Percentiles rank a stretch among this genome's conserved stretches.
phyloP scores from a whole-genome alignment of 495 filamentous ascomycete genomes.

The Daldinia vernicosa region DNA sequence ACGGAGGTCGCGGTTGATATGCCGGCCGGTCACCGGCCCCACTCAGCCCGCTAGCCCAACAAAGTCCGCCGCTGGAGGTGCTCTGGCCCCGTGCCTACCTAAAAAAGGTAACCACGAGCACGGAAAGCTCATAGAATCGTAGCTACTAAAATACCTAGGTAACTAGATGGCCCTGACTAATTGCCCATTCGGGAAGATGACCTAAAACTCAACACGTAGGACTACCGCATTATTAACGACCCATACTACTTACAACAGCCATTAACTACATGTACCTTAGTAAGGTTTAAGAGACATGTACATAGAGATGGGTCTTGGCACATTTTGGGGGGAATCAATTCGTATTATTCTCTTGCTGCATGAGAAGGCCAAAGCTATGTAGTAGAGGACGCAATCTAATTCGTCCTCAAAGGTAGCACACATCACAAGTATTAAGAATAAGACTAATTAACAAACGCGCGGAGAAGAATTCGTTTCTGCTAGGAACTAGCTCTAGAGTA shows the following conservation, averaged over 20 bases:
- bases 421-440: neutral
- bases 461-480: conserved; percentile 3
- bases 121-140: too few species aligned
- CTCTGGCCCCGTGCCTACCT: neutral
- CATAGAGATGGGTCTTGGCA: neutral
- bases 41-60: neutral
- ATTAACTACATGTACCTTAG: too few species aligned
- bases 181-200: neutral
- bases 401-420: neutral
- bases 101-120: neutral
- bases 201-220: too few species aligned
- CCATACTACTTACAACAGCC: too few species aligned
- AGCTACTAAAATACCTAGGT: neutral
- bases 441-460: neutral
- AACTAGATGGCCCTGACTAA: neutral
- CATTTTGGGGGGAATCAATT: neutral
- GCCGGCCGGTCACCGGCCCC: neutral
- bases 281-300: neutral
- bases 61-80: neutral
- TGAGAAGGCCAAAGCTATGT: neutral
- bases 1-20: neutral
- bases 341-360: neutral
- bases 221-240: too few species aligned
- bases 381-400: neutral
- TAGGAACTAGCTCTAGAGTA: conserved; percentile 13